Evolutionary conservation across 768 basidiomycete species (phyloP), one percentile per base, ranked within the genome.

Genomic region (Xerocomus brunneocitrinus): DNA sequence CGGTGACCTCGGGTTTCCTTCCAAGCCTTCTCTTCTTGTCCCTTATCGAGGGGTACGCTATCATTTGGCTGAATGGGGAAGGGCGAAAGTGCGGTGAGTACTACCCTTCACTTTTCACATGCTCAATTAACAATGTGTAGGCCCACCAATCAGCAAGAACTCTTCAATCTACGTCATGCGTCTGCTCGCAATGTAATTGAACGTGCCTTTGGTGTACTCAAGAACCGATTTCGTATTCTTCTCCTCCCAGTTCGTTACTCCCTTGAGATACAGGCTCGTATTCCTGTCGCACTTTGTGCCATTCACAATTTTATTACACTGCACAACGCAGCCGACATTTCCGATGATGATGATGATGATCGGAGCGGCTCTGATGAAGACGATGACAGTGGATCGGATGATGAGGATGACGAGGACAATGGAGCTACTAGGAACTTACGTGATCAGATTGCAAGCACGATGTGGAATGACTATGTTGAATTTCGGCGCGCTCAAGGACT

Each of bases 31-130:
- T 5, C 62, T 75, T 0, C 58, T 77, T 3, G 65, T 74, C 2
- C 74, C 74, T 13, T 77, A 73, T 47, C 56, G 56, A 19, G 66
- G 69, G 40, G 66, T 71, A 14, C 58, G 63, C 2, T 76, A 76
- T 59, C 72, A 75, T 50, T 59, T 74, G 42, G 58, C 58, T 9
- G 69, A 74, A 50, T 76, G 71, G 69, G 55, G 32, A 3, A 10
- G 22, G 0, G 40, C 50, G 12, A 16, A 43, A 3, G 3, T 47
- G 14, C 5, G 34, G 53, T 50, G 38, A 32, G 41, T 43, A 28
- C 2, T 24, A 8, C 40, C 8, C 9, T 13, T 36, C 8, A 3
- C 5, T 24, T 45, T 27, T 36, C 30, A 2, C 13, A 4, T 47
- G 8, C 4, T 45, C 9, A 46, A 14, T 34, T 31, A 16, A 30